Evolutionary conservation across 371 early-diverging fungal genomes (phyloP), one percentile per base, ranked within the genome.

Genomic region (Apophysomyces elegans): DNA sequence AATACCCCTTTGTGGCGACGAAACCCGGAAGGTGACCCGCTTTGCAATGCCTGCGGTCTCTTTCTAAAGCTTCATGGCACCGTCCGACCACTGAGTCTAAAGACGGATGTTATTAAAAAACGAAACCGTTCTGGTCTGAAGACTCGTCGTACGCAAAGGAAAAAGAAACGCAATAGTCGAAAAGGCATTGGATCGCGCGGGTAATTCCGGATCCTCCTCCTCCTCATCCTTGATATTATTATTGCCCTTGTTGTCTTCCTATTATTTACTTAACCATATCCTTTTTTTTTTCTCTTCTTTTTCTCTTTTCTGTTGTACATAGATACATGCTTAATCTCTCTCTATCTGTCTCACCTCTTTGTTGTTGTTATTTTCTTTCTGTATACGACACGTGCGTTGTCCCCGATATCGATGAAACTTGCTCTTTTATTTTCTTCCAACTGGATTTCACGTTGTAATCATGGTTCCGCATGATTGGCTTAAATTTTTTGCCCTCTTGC

Each of bases 41-140:
- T 68, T 12, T 68, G 69, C 58, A 68, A 68, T 61, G 69, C 69
- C 21, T 68, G 69, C 21, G 69, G 69, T 6, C 61, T 68, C n/a
- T 68, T 68, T 41, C 54, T 64, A 14, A 68, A 68, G 46, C 64
- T 68, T 4, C 69, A 68, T 56, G 69, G 69, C 12, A 61, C 64
- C 9, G 64, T 64, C n/a, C 69, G 69, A 4, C 69, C 69, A 9
- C 60, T 68, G n/a, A 68, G 69, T 45, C 45, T 68, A 3, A 68
- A 68, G 41, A 68, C 69, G 8, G 69, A 68, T 57, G 69, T 68
- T 14, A 68, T 68, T 57, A 68, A 68, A 57, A 63, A 64, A 41
- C 64, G 69, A 18, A 68, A 68, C 60, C 56, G 69, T 12, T 60
- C 64, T 16, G 60, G 60, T 32, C 45, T 43, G 21, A 50, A 50